Base-by-base conservation (phyloP, 169 alveolate genomes). In the Neospora caninum region DNA sequence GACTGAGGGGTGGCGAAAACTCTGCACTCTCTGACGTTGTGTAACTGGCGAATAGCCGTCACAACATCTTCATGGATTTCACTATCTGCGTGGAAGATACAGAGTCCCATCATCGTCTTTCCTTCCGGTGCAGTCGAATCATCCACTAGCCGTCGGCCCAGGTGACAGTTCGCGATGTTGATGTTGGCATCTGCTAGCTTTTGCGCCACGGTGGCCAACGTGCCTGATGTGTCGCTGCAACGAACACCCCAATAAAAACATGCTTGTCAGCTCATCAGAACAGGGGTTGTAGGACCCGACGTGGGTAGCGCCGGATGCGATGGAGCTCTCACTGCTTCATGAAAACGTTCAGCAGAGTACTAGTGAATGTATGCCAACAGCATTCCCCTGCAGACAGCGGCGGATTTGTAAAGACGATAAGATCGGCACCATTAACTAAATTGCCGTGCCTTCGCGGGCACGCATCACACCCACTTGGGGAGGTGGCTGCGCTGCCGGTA, bases 91-190 rank as follows among this genome's bases (percentile, higher is more conserved):
- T 36, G 84, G 84, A 73, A 73, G 34, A 73, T 73, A 27, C 84
- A 73, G 43, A 73, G 84, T 27, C 84, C 84, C 84, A 73, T 73
- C 84, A n/a, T 36, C 4, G 49, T 73, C 84, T 73, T 38, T 34
- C 84, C 45, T 43, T 38, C 84, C 4, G 41, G 41, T 38, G 49
- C 22, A n/a, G 45, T 38, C 39, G 84, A 6, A 36, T 73, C 45
- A 34, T 73, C 84, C 34, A 36, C 84, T 27, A 38, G 84, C 0
- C 86, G 45, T 10, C 92, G 80, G 39, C 92, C 92, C 42, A 88
- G 43, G 54, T 88, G 92, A 38, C 92, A 88, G 58, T 88, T 88
- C 38, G 92, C 92, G 22, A 88, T 43, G 58, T 88, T 88, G 38
- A 88, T 53, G 20, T 38, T 36, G 25, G 88, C 88, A 16, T 34